Conservation (phyloP, 352 stramenopile genomes). For the Albugo candida region DNA sequence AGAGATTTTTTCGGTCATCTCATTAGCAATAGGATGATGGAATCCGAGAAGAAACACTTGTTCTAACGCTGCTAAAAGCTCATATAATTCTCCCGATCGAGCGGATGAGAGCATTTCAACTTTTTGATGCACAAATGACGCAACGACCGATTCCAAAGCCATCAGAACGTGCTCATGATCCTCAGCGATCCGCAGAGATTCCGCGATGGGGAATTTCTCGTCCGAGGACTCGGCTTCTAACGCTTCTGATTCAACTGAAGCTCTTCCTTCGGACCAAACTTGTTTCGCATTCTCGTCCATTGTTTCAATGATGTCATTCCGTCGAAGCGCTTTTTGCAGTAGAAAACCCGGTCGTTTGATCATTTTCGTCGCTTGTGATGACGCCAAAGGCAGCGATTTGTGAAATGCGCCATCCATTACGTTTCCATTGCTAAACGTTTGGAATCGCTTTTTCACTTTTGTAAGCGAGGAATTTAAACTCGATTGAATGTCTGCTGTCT, state of each 20-base stretch:
- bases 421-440: conserved; percentile 1
- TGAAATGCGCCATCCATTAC: too few relatives aligned
- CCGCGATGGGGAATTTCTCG: background rate
- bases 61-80: conserved; percentile 46
- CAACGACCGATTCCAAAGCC: conserved; percentile 34
- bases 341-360: conserved; percentile 50
- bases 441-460: conserved; percentile 56
- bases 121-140: conserved; percentile 27
- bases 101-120: conserved; percentile 44
- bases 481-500: conserved; percentile 50
- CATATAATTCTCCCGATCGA: conserved; percentile 41
- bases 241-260: background rate
- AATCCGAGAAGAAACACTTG: conserved; percentile 50
- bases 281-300: background rate
- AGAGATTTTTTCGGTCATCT: background rate
- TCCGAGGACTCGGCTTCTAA: background rate
- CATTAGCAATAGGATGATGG: too few relatives aligned
- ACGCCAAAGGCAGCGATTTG: too few relatives aligned
- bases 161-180: conserved; percentile 31
- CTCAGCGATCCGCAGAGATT: conserved; percentile 1
- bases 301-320: background rate
- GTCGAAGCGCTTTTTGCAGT: conserved; percentile 30
- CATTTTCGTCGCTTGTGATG: conserved; percentile 9
- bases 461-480: conserved; percentile 47
- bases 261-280: too few relatives aligned